Percentiles rank a stretch among this genome's conserved stretches.
These are phyloP conservation scores for Lachnellula arida DNA, from an alignment of 2,329 filamentous ascomycete species.

Conservation along the genomic window DNA sequence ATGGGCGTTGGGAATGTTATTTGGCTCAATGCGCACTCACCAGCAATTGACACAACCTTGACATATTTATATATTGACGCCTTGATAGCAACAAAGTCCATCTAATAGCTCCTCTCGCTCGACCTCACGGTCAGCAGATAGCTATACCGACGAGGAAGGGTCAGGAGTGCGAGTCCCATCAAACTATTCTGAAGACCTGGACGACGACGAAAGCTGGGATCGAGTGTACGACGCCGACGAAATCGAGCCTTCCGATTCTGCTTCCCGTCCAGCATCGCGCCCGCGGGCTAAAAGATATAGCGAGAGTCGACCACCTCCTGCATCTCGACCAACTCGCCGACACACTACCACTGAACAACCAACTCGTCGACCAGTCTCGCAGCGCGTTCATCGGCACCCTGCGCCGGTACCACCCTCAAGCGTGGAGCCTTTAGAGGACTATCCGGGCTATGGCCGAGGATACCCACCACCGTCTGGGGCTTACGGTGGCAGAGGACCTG, in stretches of 20 bases:
- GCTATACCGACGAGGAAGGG: constrained; percentile 28
- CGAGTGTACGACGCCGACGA: constrained; percentile 41
- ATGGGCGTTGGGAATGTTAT: neutral
- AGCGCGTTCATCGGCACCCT: constrained; percentile 39
- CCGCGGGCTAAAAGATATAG: constrained; percentile 24
- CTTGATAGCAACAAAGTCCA: constrained; percentile 15
- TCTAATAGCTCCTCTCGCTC: constrained; percentile 26
- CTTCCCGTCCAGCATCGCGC: constrained; percentile 45
- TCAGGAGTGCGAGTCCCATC: constrained; percentile 30
- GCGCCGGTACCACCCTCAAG: constrained; percentile 53
- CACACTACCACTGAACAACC: constrained; percentile 32
- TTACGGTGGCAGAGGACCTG: constrained; percentile 24
- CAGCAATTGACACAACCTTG: neutral
- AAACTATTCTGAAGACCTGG: constrained; percentile 10
- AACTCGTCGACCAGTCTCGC: constrained; percentile 33
- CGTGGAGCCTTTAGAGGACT: constrained; percentile 63
- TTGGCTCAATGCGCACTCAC: neutral
- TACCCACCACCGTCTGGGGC: constrained; percentile 30
- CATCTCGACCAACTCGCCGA: constrained; percentile 37
- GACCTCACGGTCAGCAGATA: constrained; percentile 24
- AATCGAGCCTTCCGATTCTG: constrained; percentile 55
- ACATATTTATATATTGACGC: neutral
- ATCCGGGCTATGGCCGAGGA: constrained; percentile 42
- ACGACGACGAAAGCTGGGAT: constrained; percentile 26
- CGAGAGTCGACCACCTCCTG: constrained; percentile 33